phyloP scores from a whole-genome alignment of 2,329 filamentous ascomycete species.

The Fusarium sp. region DNA sequence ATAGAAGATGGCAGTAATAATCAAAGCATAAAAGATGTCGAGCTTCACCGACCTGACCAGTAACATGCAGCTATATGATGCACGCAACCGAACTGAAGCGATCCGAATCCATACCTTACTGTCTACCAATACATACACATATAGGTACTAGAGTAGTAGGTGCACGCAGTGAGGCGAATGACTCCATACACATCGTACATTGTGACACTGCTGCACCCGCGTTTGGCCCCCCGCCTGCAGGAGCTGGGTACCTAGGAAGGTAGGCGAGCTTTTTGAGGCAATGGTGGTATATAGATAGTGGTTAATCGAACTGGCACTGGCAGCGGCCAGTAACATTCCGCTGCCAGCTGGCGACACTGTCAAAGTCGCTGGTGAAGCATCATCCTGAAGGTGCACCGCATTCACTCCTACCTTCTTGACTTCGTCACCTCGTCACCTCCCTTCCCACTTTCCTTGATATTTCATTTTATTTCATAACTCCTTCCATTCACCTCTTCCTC shows the following conservation, averaged over 20 bases:
- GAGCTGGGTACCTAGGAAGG: neutral
- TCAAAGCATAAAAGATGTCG: conserved; percentile 1
- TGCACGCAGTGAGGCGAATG: conserved; percentile 9
- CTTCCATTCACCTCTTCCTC: conserved; percentile 16
- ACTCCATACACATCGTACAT: conserved; percentile 34
- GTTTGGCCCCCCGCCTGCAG: conserved; percentile 3
- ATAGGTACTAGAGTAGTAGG: conserved; percentile 4
- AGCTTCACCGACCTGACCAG: conserved; percentile 1
- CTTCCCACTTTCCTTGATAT: neutral
- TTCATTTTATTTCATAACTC: neutral
- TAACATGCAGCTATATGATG: neutral
- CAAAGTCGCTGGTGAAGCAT: conserved; percentile 27
- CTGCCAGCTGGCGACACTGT: conserved; percentile 38
- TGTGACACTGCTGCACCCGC: conserved; percentile 34
- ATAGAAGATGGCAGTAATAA: conserved; percentile 2
- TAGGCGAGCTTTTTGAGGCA: neutral
- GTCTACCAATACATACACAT: neutral
- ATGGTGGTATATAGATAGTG: neutral
- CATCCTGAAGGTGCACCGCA: conserved; percentile 26
- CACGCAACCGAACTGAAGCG: neutral
- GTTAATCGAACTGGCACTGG: neutral
- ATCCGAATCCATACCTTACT: neutral
- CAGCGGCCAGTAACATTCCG: conserved; percentile 26
- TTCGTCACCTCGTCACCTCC: conserved; percentile 4
- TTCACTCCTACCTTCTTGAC: conserved; percentile 14